phyloP scores from a whole-genome alignment of 176 grass and related monocot species.

The Phragmites australis region DNA sequence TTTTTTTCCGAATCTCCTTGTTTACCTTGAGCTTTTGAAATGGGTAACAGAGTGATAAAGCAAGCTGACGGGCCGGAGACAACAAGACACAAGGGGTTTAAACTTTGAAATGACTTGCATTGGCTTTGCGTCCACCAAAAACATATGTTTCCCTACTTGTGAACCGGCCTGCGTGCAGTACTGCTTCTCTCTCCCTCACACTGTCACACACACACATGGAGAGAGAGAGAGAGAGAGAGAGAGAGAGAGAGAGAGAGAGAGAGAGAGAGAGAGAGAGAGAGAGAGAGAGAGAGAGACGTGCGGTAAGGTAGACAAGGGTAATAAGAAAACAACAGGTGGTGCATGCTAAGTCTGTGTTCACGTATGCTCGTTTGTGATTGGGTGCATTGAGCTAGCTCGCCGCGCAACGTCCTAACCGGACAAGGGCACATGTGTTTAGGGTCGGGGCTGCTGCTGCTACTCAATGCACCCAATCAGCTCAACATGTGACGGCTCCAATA shows the following conservation, averaged over 20 bases:
- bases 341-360: constrained; percentile 36
- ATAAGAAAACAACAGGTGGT: constrained; percentile 19
- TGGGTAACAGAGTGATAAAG: constrained; percentile 22
- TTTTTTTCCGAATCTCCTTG: neutral
- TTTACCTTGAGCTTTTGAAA: constrained; percentile 17
- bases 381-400: neutral
- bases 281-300: neutral
- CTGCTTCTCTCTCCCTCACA: neutral
- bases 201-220: neutral
- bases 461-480: constrained; percentile 64
- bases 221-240: neutral
- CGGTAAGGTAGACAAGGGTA: neutral
- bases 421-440: constrained; percentile 56
- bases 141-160: constrained; percentile 32
- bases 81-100: constrained; percentile 27
- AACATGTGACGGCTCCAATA: constrained; percentile 87
- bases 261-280: too few species aligned
- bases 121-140: constrained; percentile 44
- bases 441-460: constrained; percentile 15
- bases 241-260: too few species aligned
- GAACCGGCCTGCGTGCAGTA: neutral
- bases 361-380: constrained; percentile 18
- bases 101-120: constrained; percentile 40
- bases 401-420: constrained; percentile 32
- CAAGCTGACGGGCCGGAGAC: constrained; percentile 9